phyloP scores from a whole-genome alignment of 768 basidiomycete species.

The Tylopilus sp. region DNA sequence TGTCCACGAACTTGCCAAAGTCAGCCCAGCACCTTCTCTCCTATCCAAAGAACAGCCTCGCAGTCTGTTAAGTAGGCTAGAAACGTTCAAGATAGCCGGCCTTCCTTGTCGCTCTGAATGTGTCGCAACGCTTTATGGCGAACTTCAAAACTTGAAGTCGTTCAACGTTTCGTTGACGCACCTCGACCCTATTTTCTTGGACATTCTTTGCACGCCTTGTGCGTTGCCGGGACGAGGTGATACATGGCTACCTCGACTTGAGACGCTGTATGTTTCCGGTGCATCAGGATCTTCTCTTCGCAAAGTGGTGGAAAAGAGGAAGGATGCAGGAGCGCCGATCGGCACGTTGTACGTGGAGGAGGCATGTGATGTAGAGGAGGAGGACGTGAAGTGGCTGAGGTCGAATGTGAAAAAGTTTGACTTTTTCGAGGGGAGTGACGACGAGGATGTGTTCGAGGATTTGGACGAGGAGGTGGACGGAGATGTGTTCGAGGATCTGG shows the following conservation, averaged over 20 bases:
- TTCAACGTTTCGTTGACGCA: conserved; percentile 27
- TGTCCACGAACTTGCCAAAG: neutral
- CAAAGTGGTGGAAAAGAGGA: conserved; percentile 27
- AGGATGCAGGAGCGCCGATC: conserved; percentile 43
- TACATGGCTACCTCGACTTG: conserved; percentile 48
- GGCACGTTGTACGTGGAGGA: conserved; percentile 43
- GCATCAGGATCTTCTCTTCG: conserved; percentile 41
- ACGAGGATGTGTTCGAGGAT: conserved; percentile 35
- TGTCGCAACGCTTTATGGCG: neutral
- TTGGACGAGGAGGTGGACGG: conserved; percentile 31
- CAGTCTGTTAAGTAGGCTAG: neutral
- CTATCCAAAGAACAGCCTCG: neutral
- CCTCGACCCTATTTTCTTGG: conserved; percentile 29
- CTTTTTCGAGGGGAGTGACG: conserved; percentile 55
- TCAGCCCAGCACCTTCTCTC: neutral
- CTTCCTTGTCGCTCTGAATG: neutral
- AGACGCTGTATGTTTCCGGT: conserved; percentile 44
- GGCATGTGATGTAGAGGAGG: conserved; percentile 37
- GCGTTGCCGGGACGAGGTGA: neutral
- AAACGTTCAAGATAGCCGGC: neutral
- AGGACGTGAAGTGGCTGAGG: conserved; percentile 51
- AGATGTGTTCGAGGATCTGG: conserved; percentile 26
- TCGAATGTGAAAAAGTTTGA: conserved; percentile 45
- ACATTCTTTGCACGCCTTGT: conserved; percentile 9
- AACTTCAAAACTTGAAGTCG: neutral